Percentiles rank a stretch among this genome's conserved stretches.
Evolutionary conservation across 768 basidiomycete species (phyloP).

Genomic region (Mycena sanguinolenta): DNA sequence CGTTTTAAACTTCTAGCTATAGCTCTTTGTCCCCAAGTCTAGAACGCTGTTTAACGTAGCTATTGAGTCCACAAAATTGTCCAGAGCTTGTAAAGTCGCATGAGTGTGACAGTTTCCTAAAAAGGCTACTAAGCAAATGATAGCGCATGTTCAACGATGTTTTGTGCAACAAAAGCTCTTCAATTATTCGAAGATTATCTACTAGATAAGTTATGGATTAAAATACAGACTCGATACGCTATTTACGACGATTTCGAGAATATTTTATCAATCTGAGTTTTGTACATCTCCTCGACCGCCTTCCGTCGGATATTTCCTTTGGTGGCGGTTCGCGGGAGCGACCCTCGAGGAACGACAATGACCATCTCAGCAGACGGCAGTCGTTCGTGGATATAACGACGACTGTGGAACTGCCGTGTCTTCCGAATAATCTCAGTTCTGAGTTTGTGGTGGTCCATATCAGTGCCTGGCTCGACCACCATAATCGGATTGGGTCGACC

Average conservation of each 20-base stretch:
- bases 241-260: conserved; percentile 40
- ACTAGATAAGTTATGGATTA: background rate
- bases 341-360: conserved; percentile 72
- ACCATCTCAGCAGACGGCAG: conserved; percentile 76
- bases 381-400: conserved; percentile 85
- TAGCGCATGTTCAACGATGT: too few species aligned
- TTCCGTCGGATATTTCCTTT: conserved; percentile 87
- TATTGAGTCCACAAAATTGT: too few species aligned
- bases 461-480: conserved; percentile 75
- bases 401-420: conserved; percentile 78
- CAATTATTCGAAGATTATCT: background rate
- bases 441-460: conserved; percentile 67
- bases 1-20: too few species aligned
- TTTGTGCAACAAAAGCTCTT: too few species aligned
- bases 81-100: too few species aligned
- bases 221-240: too few species aligned
- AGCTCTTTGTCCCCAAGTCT: too few species aligned
- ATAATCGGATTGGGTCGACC: conserved; percentile 83
- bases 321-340: conserved; percentile 82
- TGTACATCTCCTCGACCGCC: conserved; percentile 79
- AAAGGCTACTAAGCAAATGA: too few species aligned
- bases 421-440: conserved; percentile 81
- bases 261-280: conserved; percentile 68
- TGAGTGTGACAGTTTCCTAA: too few species aligned
- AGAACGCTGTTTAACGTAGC: too few species aligned